Evolutionary conservation across 2,329 filamentous ascomycete species (phyloP), one percentile per base, ranked within the genome.

Genomic region (Colletotrichum filicis): DNA sequence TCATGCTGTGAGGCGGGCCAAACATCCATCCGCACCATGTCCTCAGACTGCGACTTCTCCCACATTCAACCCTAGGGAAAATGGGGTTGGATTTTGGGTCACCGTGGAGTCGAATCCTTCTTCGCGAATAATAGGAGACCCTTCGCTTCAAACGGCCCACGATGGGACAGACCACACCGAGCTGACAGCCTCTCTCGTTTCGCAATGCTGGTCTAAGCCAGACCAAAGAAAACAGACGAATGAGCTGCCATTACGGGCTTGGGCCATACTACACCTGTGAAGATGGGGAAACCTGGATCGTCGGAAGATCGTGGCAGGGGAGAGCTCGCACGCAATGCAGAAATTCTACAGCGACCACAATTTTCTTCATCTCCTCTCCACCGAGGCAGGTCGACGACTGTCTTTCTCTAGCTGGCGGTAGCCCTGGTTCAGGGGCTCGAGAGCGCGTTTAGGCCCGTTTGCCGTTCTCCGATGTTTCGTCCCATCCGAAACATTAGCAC

Each of bases 401-500:
- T 62, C 12, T 49, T 49, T 11, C 42, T 65, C 42, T 37, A 58
- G 60, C 65, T 11, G 42, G 19, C 42, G 28, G 67, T 26, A 14
- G 16, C 24, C 53, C 26, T 58, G 61, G 11, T 26, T 56, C 57
- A 59, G 57, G 63, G 55, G 52, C 63, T 63, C 8, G 52, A 59
- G 37, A 16, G 32, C 42, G 42, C 32, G 58, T 74, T 72, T 37
- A 59, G 59, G 57, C 59, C 66, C 28, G 56, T 65, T 46, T 61
- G 46, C 60, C 56, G 19, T 57, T 52, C 56, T 62, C 71, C 66
- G 49, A 73, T 71, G 66, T 71, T 74, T 66, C 58, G 58, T 61
- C 60, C 55, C 73, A 72, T 75, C 69, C 74, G 70, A 77, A 76
- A 77, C 76, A 76, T 72, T 73, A 68, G 74, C 75, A 70, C 62